Evolutionary conservation across 78 protist species (phyloP).

Genomic region (Chrysochromulina parva): DNA sequence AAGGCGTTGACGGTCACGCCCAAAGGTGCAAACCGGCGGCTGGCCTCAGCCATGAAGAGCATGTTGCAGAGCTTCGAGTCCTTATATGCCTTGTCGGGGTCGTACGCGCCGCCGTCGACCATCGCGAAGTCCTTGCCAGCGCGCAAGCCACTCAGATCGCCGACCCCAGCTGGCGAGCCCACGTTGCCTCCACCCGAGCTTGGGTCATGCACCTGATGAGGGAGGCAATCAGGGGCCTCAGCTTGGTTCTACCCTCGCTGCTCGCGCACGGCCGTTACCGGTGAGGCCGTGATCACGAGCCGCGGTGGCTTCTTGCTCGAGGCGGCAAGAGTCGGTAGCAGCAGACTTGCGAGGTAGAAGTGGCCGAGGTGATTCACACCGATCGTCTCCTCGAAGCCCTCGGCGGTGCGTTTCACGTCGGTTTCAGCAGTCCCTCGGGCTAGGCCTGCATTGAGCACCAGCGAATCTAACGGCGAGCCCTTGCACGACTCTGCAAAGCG

Average conservation of each 20-base stretch:
- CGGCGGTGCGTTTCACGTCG: neutral
- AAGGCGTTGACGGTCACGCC: neutral
- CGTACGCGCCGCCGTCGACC: conserved; percentile 19
- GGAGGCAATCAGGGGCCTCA: too few species aligned
- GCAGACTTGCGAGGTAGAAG: neutral
- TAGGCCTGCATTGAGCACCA: neutral
- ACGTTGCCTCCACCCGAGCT: neutral
- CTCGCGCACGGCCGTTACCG: too few species aligned
- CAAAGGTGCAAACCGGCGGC: neutral
- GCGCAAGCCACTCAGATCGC: neutral
- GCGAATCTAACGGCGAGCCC: neutral
- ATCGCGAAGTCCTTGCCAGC: neutral
- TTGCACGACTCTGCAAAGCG: neutral
- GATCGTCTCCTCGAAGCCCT: conserved; percentile 33
- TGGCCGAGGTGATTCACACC: conserved; percentile 46
- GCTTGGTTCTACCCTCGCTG: too few species aligned
- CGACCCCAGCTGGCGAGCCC: neutral
- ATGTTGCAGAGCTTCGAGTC: conserved; percentile 38
- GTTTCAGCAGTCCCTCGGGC: neutral
- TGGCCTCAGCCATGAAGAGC: conserved; percentile 8
- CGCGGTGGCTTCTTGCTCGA: neutral
- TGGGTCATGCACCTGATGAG: conserved; percentile 14
- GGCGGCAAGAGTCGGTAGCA: neutral
- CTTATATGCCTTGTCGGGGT: conserved; percentile 34
- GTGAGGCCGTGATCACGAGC: neutral